These are phyloP conservation scores for Microsporum ferrugineum DNA, from an alignment of 2,329 filamentous ascomycete genomes.

Conservation along the genomic window DNA sequence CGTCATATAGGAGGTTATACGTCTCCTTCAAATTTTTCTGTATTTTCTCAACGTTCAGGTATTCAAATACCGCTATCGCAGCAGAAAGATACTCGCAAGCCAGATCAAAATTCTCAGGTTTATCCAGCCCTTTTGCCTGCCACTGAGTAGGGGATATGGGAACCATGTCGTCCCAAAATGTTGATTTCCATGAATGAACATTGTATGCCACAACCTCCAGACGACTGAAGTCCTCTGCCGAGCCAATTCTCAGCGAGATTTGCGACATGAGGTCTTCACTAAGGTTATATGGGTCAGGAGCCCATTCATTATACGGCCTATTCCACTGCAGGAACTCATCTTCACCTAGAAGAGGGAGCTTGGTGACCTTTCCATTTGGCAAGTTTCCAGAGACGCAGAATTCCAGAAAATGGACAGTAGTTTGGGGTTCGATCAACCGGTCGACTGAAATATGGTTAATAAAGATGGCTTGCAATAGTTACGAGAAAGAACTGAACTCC, in stretches of 20 bases:
- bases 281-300: neutral
- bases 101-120: constrained; percentile 15
- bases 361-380: constrained; percentile 15
- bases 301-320: neutral
- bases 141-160: constrained; percentile 20
- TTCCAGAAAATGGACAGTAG: constrained; percentile 15
- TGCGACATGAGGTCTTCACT: constrained; percentile 2
- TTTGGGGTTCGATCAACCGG: constrained; percentile 21
- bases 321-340: constrained; percentile 11
- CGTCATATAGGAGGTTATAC: constrained; percentile 18
- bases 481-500: neutral
- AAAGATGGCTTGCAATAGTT: neutral
- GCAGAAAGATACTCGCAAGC: constrained; percentile 18
- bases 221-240: constrained; percentile 9
- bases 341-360: neutral
- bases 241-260: constrained; percentile 13
- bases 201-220: constrained; percentile 18
- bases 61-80: constrained; percentile 18
- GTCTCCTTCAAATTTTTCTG: constrained; percentile 15
- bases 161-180: constrained; percentile 20
- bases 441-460: constrained; percentile 15
- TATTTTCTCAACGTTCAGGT: constrained; percentile 15
- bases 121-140: constrained; percentile 16
- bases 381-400: constrained; percentile 11
- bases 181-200: constrained; percentile 18